Base-by-base conservation (phyloP, 2,329 filamentous ascomycete genomes). In the Penicillium sp. region DNA sequence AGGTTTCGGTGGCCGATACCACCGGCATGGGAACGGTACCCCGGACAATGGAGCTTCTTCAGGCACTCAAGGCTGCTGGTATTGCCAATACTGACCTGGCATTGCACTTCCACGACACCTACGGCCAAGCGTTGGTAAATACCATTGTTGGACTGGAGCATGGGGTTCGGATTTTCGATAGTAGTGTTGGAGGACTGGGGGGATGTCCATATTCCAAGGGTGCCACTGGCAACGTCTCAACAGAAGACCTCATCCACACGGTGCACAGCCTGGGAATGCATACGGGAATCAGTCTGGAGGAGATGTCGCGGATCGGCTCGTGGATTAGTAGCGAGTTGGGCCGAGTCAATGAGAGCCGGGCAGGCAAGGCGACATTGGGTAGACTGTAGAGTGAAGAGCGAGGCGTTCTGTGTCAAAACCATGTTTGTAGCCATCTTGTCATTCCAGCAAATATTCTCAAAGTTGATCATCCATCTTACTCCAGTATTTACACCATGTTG, bases 11-110 rank as follows among this genome's bases (percentile, higher is more conserved):
- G 1, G 84, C 83, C 1, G 84, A 87, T 58, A 87, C 84, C 1
- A 87, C 84, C 0, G 84, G 84, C 37, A 87, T 86, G 84, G 84
- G 84, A 13, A 87, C 84, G 1, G 83, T 82, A 8, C 83, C 83
- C 1, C 78, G 80, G 46, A 87, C 84, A 0, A 68, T 77, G 51
- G 79, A 82, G 56, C 74, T 87, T 2, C 71, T 87, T 40, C 77
- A 81, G 54, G 80, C 83, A 2, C 68, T 87, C 45, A 78, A 77
- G 24, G 80, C 83, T 15, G 84, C 84, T 1, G 84, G 84, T 0
- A 80, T 87, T 44, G 77, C 81, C 46, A 80, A 77, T 46, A 78
- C 77, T 30, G 84, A 87, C 55, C 62, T 87, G 8, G 84, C 84
- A 1, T 70, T 87, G 51, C 84, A 87, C 64, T 87, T 87, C 64